phyloP scores from a whole-genome alignment of 2,329 filamentous ascomycete species.

The Chaetothyriales sp. region DNA sequence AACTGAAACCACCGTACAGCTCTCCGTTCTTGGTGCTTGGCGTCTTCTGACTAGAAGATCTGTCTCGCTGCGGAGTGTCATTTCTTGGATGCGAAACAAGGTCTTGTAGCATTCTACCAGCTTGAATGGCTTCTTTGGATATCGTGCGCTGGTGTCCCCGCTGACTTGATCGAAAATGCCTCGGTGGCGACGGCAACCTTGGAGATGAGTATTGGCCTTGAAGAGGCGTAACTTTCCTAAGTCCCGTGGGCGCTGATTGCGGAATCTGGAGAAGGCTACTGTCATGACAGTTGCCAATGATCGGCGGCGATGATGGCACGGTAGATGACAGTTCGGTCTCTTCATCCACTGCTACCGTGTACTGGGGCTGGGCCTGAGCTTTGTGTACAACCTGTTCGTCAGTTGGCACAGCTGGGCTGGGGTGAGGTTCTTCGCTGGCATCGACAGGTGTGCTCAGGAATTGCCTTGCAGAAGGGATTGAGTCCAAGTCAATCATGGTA shows the following conservation, averaged over 20 bases:
- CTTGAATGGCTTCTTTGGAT: conserved; percentile 5
- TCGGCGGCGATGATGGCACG: conserved; percentile 16
- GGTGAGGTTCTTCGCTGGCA: neutral
- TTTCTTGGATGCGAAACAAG: conserved; percentile 7
- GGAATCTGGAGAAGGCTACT: conserved; percentile 7
- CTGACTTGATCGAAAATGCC: conserved; percentile 14
- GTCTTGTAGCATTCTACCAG: conserved; percentile 12
- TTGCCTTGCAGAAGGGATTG: conserved; percentile 35
- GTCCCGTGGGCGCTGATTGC: conserved; percentile 3
- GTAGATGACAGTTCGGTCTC: conserved; percentile 16
- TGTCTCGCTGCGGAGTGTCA: too few relatives aligned
- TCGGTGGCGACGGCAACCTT: conserved; percentile 14
- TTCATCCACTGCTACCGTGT: conserved; percentile 1
- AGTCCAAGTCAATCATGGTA: conserved; percentile 44
- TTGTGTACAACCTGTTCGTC: neutral
- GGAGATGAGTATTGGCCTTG: conserved; percentile 13
- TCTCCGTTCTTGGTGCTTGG: conserved; percentile 1
- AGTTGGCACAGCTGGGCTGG: neutral
- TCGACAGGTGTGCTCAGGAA: conserved; percentile 8
- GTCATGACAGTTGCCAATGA: neutral
- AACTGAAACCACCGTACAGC: conserved; percentile 22
- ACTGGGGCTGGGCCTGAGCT: neutral
- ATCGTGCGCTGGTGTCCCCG: neutral
- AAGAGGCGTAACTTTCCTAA: conserved; percentile 14
- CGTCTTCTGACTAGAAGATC: conserved; percentile 5